These are phyloP conservation scores for Skeletonema potamos DNA, from an alignment of 108 stramenopile genomes.

Conservation along the genomic window DNA sequence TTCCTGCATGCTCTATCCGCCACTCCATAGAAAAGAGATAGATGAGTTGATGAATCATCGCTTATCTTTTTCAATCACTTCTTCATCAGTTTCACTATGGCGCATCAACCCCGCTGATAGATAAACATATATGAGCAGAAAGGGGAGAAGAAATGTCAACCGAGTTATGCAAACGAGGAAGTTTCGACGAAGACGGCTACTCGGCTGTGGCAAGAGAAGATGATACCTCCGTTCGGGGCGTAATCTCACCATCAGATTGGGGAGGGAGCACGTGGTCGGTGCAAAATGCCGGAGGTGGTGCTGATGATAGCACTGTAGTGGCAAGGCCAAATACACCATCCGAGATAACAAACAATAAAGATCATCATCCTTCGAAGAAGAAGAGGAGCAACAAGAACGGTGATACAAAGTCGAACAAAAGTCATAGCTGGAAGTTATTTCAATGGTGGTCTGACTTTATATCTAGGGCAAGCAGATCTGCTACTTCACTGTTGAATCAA, in stretches of 20 bases:
- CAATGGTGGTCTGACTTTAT: slow-evolving; percentile 31
- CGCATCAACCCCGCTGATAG: no score
- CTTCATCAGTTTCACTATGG: no score
- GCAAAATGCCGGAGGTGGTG: neutral
- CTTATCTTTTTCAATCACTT: no score
- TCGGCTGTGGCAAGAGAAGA: neutral
- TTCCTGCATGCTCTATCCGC: no score
- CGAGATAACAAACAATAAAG: neutral
- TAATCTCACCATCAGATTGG: neutral
- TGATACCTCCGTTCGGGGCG: neutral
- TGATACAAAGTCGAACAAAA: neutral
- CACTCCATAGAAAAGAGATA: no score
- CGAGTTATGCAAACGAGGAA: neutral
- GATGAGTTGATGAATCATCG: no score
- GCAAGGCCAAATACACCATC: neutral
- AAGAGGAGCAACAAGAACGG: neutral
- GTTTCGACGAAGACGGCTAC: neutral
- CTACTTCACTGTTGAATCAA: slow-evolving; percentile 41
- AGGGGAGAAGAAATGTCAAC: neutral
- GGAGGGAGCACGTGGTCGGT: neutral
- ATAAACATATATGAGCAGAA: no score
- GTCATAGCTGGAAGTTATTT: neutral
- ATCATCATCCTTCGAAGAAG: neutral
- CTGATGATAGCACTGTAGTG: neutral
- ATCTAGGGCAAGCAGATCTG: slow-evolving; percentile 35